Conservation (phyloP, 495 filamentous ascomycete genomes). For the Thozetella sp. region DNA sequence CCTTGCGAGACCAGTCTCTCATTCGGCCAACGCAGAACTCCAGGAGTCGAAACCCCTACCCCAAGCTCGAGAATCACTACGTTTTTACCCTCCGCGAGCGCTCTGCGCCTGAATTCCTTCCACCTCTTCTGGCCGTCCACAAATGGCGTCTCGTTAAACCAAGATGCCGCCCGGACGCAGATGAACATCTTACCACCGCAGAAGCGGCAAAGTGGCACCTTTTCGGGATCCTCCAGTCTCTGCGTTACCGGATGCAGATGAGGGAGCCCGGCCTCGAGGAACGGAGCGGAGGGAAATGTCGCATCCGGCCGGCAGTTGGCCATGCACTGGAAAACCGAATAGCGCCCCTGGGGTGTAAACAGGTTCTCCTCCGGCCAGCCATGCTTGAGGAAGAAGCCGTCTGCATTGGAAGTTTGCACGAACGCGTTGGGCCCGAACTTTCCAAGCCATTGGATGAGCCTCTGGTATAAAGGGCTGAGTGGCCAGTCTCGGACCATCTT, state of each 20-base stretch:
- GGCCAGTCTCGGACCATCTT: neutral
- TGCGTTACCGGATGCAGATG: neutral
- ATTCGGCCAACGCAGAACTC: neutral
- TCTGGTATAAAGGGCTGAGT: neutral
- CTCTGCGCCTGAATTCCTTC: neutral
- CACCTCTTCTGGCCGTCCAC: neutral
- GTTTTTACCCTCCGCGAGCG: neutral
- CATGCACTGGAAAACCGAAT: neutral
- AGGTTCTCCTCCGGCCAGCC: neutral
- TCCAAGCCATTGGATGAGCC: neutral
- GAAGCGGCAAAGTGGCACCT: neutral
- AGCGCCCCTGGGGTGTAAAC: neutral
- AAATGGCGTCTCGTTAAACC: neutral
- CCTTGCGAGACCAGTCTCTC: neutral
- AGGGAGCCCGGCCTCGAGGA: neutral
- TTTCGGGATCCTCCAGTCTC: neutral
- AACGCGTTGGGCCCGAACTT: neutral
- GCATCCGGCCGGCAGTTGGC: neutral
- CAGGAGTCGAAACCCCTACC: neutral
- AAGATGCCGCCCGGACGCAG: neutral
- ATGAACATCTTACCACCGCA: neutral
- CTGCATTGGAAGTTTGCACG: neutral
- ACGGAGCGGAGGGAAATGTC: neutral
- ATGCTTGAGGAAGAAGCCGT: slow-evolving; percentile 1
- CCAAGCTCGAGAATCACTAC: neutral